A percentile compares a stretch with the other conserved stretches of the same genome.
Conservation (phyloP, 2,329 filamentous ascomycete genomes). For the Immersiporthe knoxdaviesiana region DNA sequence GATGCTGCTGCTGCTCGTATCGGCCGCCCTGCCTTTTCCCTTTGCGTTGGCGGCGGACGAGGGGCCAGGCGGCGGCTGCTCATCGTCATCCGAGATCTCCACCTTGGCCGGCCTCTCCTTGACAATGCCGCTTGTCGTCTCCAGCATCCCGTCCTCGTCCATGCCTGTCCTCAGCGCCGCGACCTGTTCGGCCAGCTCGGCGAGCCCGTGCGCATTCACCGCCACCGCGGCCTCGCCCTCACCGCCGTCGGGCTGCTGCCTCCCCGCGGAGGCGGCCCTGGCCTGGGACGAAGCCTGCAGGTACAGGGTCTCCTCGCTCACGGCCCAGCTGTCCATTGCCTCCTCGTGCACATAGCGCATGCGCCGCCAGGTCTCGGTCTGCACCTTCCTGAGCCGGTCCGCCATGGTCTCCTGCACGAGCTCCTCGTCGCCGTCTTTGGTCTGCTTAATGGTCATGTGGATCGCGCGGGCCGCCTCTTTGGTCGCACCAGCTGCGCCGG, state of each 20-base stretch:
- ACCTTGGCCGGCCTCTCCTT: constrained; percentile 34
- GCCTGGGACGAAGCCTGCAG: constrained; percentile 28
- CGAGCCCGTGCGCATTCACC: constrained; percentile 15
- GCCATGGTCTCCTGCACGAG: constrained; percentile 72
- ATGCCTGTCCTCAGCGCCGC: constrained; percentile 35
- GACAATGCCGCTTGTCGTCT: constrained; percentile 36
- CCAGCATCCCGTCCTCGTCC: constrained; percentile 38
- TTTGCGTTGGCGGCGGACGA: constrained; percentile 33
- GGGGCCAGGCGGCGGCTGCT: constrained; percentile 15
- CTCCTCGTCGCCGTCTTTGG: constrained; percentile 61
- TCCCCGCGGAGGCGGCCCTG: constrained; percentile 10
- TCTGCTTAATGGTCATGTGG: constrained; percentile 83
- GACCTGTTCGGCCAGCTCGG: constrained; percentile 30
- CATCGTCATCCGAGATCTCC: constrained; percentile 31
- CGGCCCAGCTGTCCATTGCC: constrained; percentile 72
- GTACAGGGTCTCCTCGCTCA: constrained; percentile 75
- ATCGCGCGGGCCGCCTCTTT: constrained; percentile 69
- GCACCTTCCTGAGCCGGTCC: constrained; percentile 74
- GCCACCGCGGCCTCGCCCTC: not conserved
- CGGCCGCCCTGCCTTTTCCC: constrained; percentile 35
- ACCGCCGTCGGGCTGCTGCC: constrained; percentile 30
- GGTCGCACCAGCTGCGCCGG: constrained; percentile 35
- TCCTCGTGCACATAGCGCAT: constrained; percentile 85
- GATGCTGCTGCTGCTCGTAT: not conserved
- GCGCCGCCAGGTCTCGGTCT: constrained; percentile 80